Evolutionary conservation across 2,329 filamentous ascomycete genomes (phyloP).

Genomic region (Rutstroemia sp.): DNA sequence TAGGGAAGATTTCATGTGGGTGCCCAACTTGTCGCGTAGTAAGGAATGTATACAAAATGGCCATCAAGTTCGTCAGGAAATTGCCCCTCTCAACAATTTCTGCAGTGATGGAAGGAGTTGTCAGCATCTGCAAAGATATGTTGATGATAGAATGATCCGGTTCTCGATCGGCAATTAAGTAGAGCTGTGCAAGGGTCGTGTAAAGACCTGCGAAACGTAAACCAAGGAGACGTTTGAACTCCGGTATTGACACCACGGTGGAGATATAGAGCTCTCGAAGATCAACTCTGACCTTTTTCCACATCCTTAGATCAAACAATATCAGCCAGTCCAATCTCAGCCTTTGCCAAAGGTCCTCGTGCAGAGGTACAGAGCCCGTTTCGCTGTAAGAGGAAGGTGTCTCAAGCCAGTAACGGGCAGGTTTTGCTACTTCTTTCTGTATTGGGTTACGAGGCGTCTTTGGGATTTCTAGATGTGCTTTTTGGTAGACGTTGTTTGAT

Average conservation of each 20-base stretch:
- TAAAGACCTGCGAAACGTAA: constrained; percentile 93
- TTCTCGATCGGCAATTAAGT: constrained; percentile 91
- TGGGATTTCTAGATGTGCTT: constrained; percentile 66
- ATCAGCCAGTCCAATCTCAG: constrained; percentile 92
- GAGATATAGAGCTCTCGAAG: constrained; percentile 91
- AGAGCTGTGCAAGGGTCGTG: constrained; percentile 86
- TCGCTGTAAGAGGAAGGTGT: constrained; percentile 64
- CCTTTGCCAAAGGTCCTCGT: constrained; percentile 83
- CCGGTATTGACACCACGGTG: constrained; percentile 88
- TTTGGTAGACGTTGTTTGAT: constrained; percentile 52
- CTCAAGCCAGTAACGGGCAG: constrained; percentile 79
- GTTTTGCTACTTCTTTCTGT: constrained; percentile 44
- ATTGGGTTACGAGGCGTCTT: constrained; percentile 64
- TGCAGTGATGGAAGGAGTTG: constrained; percentile 90
- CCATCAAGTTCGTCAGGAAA: constrained; percentile 90
- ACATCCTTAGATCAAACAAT: constrained; percentile 87
- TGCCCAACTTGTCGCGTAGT: constrained; percentile 94
- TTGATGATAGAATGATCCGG: constrained; percentile 99
- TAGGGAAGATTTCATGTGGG: constrained; percentile 79
- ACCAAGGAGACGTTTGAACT: constrained; percentile 91
- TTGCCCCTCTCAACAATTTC: constrained; percentile 94
- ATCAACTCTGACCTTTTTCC: constrained; percentile 91
- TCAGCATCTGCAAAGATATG: constrained; percentile 91
- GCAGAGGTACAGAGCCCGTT: constrained; percentile 54
- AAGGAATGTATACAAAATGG: constrained; percentile 94